These are phyloP conservation scores for Ambrosia hybrid DNA, from an alignment of 140 eudicot species.

Conservation along the genomic window DNA sequence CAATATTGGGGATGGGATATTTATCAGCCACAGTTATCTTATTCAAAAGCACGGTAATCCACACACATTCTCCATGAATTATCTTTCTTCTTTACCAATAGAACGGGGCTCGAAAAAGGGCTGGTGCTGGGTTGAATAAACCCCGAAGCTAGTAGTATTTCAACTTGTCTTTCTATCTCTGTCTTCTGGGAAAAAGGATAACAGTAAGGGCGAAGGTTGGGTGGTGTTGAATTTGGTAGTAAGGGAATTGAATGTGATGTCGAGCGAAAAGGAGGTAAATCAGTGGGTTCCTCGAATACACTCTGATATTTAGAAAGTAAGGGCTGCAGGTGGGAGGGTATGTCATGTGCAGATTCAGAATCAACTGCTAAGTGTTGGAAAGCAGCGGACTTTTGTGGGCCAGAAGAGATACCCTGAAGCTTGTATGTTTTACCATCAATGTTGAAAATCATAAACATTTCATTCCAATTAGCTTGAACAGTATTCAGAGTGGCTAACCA, in stretches of 20 bases:
- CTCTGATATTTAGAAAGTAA: too few relatives aligned
- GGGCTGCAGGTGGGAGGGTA: too few relatives aligned
- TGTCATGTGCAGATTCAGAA: too few relatives aligned
- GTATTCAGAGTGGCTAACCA: too few relatives aligned
- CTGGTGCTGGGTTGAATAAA: not conserved
- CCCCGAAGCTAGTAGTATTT: not conserved
- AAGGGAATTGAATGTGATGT: not conserved
- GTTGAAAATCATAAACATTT: too few relatives aligned
- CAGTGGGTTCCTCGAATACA: too few relatives aligned
- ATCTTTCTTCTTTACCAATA: not conserved
- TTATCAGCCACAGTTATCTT: not conserved
- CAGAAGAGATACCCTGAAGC: too few relatives aligned
- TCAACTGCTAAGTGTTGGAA: too few relatives aligned
- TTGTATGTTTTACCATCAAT: too few relatives aligned
- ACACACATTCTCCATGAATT: not conserved
- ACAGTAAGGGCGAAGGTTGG: not conserved
- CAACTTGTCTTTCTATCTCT: not conserved
- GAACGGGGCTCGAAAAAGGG: not conserved
- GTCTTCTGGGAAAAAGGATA: not conserved
- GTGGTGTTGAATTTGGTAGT: not conserved
- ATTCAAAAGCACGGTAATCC: not conserved
- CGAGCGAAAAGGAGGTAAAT: not conserved
- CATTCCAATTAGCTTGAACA: too few relatives aligned
- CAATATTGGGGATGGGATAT: not conserved
- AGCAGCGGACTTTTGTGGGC: too few relatives aligned